Percentiles rank a stretch among this genome's conserved stretches.
Conservation (phyloP, 192 early-diverging fungal genomes). For the Linnemannia hyalina region DNA sequence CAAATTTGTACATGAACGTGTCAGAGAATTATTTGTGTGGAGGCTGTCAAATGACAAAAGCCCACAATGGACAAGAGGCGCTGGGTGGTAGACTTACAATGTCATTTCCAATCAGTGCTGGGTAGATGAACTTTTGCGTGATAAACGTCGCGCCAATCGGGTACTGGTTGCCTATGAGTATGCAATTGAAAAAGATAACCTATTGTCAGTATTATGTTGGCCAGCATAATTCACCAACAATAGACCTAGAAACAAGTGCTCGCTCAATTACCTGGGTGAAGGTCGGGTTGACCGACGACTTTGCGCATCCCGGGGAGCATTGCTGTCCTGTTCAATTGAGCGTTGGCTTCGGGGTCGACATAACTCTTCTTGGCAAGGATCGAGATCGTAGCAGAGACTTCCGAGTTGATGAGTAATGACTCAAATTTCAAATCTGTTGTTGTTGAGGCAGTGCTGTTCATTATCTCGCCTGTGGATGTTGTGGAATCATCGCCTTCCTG, state of each 20-base stretch:
- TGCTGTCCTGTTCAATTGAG: constrained; percentile 60
- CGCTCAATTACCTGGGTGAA: constrained; percentile 60
- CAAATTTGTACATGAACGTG: neutral
- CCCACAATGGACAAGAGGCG: too few relatives aligned
- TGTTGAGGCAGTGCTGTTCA: neutral
- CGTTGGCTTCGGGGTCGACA: constrained; percentile 60
- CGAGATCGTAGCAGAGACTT: constrained; percentile 45
- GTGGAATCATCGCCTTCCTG: neutral
- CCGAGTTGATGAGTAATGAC: constrained; percentile 4
- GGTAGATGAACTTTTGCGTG: constrained; percentile 61
- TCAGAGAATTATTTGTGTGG: neutral
- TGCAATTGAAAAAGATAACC: neutral
- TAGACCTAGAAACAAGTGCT: neutral
- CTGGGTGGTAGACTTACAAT: constrained; percentile 24
- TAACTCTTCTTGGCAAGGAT: constrained; percentile 58
- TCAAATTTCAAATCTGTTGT: constrained; percentile 2
- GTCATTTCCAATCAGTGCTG: constrained; percentile 70
- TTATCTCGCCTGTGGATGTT: neutral
- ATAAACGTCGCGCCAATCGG: constrained; percentile 66
- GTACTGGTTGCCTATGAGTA: constrained; percentile 46
- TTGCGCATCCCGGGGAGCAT: constrained; percentile 61
- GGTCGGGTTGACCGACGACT: constrained; percentile 67
- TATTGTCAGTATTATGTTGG: neutral
- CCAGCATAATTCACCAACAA: neutral
- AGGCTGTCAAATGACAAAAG: neutral